Conservation (phyloP, 192 early-diverging fungal genomes). For the Podila minutissima region DNA sequence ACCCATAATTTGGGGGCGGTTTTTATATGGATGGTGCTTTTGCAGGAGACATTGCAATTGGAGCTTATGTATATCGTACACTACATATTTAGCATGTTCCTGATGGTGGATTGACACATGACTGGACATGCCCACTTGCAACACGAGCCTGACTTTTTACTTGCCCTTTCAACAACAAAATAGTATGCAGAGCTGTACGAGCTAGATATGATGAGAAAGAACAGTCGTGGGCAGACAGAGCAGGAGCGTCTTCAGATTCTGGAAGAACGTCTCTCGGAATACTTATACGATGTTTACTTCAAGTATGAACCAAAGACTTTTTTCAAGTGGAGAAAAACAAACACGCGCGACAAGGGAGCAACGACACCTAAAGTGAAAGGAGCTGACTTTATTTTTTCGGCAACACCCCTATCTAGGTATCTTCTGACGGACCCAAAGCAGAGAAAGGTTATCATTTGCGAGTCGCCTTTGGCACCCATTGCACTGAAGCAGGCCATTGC, state of each 20-base stretch:
- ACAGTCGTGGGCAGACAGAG: constrained; percentile 39
- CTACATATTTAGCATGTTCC: too few species aligned
- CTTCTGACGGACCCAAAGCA: constrained; percentile 85
- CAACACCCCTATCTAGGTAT: constrained; percentile 38
- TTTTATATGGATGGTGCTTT: background rate
- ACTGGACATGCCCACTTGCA: background rate
- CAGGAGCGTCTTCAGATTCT: constrained; percentile 49
- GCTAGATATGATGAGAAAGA: constrained; percentile 52
- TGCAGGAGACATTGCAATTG: too few species aligned
- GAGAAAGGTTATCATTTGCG: constrained; percentile 84
- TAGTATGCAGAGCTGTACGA: constrained; percentile 58
- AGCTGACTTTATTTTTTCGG: background rate
- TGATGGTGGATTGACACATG: background rate
- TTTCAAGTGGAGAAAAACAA: background rate
- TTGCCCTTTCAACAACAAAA: background rate
- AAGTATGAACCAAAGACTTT: constrained; percentile 18
- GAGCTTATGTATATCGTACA: too few species aligned
- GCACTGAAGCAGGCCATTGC: constrained; percentile 74
- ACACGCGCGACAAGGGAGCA: background rate
- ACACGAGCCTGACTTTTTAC: constrained; percentile 1
- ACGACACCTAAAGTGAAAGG: too few species aligned
- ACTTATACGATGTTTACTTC: constrained; percentile 62
- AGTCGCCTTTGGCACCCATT: constrained; percentile 76
- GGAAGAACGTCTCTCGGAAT: constrained; percentile 56
- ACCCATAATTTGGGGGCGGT: background rate